Evolutionary conservation across 176 grass and related monocot species (phyloP).

Genomic region (Oryza officinalis): DNA sequence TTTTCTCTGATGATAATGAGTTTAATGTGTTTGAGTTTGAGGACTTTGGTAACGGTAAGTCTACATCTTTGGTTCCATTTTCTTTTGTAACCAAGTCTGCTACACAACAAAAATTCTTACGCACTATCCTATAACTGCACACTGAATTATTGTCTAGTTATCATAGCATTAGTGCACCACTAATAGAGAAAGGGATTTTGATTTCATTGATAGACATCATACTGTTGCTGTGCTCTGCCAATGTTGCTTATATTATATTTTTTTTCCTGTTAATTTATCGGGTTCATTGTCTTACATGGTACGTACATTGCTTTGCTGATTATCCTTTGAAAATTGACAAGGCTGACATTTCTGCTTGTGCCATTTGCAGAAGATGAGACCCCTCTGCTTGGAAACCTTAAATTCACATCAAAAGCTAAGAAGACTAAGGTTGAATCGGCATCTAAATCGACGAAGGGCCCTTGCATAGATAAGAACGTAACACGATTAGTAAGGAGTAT

Average conservation of each 20-base stretch:
- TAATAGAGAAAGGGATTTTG: background rate
- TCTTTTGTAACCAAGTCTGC: background rate
- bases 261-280: background rate
- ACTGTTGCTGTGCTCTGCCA: background rate
- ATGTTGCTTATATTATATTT: background rate
- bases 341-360: constrained; percentile 21
- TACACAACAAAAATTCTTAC: background rate
- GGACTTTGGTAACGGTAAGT: constrained; percentile 49
- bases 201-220: constrained; percentile 1
- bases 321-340: background rate
- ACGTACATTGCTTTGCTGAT: background rate
- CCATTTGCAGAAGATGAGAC: constrained; percentile 54
- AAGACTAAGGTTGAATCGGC: constrained; percentile 43
- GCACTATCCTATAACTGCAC: background rate
- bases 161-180: background rate
- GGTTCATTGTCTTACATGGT: background rate
- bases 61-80: constrained; percentile 6
- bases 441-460: constrained; percentile 37
- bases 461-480: constrained; percentile 46
- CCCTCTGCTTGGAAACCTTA: constrained; percentile 38
- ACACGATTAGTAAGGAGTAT: constrained; percentile 58
- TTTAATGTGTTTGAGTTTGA: constrained; percentile 33
- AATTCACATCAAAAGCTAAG: constrained; percentile 24
- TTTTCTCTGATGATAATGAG: background rate
- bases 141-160: background rate